These are phyloP conservation scores for Cercospora citrullina DNA, from an alignment of 2,329 filamentous ascomycete genomes.

Conservation along the genomic window DNA sequence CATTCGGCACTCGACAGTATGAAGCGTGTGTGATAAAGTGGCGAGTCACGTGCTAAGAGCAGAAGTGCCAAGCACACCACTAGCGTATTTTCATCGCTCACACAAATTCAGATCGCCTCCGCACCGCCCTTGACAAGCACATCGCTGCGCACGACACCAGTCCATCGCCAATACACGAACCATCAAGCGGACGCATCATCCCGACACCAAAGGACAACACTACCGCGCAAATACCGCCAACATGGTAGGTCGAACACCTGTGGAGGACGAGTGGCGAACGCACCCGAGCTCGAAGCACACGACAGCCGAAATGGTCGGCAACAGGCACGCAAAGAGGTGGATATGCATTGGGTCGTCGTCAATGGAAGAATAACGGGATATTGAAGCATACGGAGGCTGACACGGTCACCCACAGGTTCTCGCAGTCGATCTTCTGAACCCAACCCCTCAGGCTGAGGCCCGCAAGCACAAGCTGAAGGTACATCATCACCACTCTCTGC, in stretches of 20 bases:
- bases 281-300: conserved; percentile 29
- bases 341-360: conserved; percentile 4
- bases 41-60: neutral
- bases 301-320: conserved; percentile 22
- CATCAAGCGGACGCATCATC: conserved; percentile 20
- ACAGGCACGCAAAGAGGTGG: conserved; percentile 9
- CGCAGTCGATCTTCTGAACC: conserved; percentile 99
- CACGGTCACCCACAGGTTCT: conserved; percentile 71
- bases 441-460: conserved; percentile 93
- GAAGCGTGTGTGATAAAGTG: neutral
- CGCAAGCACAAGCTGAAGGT: conserved; percentile 99
- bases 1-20: neutral
- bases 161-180: conserved; percentile 27
- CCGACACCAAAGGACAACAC: conserved; percentile 14
- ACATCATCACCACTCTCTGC: conserved; percentile 38
- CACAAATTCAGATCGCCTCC: conserved; percentile 8
- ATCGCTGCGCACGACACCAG: conserved; percentile 15
- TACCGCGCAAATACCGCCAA: conserved; percentile 33
- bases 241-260: conserved; percentile 33
- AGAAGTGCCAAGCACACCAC: conserved; percentile 5
- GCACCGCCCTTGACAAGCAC: conserved; percentile 15
- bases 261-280: conserved; percentile 22
- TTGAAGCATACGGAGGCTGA: conserved; percentile 27
- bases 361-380: neutral
- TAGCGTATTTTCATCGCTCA: conserved; percentile 2